Evolutionary conservation across 768 basidiomycete species (phyloP).

Genomic region (Termitomyces sp.): DNA sequence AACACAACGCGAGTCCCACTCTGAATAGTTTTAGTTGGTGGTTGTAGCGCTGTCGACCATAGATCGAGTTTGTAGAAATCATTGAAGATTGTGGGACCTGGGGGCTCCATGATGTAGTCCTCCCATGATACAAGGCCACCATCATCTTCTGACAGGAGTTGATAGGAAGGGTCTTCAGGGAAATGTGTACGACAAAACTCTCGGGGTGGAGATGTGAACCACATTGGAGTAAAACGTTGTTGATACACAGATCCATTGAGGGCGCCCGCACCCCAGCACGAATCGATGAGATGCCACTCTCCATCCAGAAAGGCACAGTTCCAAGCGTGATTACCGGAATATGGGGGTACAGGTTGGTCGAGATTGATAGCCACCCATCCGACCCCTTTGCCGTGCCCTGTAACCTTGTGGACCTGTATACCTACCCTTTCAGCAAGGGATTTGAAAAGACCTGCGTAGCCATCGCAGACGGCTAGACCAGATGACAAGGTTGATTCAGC

Average conservation of each 20-base stretch:
- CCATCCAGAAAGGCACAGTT: constrained; percentile 41
- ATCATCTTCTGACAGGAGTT: constrained; percentile 34
- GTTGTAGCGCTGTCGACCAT: constrained; percentile 29
- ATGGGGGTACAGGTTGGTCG: constrained; percentile 31
- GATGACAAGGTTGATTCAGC: constrained; percentile 35
- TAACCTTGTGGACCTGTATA: constrained; percentile 35
- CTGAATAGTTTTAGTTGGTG: constrained; percentile 26
- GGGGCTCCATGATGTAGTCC: constrained; percentile 40
- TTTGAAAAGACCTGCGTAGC: constrained; percentile 42
- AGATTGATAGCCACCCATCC: constrained; percentile 32
- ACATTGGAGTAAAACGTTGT: constrained; percentile 32
- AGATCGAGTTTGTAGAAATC: constrained; percentile 33
- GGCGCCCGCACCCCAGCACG: constrained; percentile 48
- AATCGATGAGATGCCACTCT: constrained; percentile 43
- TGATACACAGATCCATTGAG: constrained; percentile 30
- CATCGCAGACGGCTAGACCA: constrained; percentile 47
- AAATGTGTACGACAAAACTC: constrained; percentile 44
- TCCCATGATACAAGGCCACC: constrained; percentile 38
- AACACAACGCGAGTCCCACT: constrained; percentile 34
- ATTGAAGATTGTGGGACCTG: constrained; percentile 30
- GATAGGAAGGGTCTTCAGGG: constrained; percentile 40
- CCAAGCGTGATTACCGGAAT: constrained; percentile 44
- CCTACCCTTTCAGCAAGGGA: constrained; percentile 35
- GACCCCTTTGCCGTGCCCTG: constrained; percentile 44
- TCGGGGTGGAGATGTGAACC: constrained; percentile 37